These are phyloP conservation scores for Beverwykella pulmonaria DNA, from an alignment of 495 filamentous ascomycete species.

Conservation along the genomic window DNA sequence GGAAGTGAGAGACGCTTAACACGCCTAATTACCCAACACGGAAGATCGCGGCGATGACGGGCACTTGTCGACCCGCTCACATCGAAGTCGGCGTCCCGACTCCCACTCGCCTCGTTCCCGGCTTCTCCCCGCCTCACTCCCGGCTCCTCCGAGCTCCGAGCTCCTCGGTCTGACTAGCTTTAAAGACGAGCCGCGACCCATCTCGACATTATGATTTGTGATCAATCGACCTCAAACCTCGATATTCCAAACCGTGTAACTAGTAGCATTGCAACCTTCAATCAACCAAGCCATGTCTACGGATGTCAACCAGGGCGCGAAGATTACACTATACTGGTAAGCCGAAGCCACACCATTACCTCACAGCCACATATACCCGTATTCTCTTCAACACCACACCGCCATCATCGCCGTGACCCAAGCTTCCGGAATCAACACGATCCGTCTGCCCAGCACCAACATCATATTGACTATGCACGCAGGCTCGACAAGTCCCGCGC, in stretches of 20 bases:
- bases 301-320: conserved; percentile 48
- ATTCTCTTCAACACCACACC: not conserved
- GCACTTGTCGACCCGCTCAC: not conserved
- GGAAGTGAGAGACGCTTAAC: too few relatives aligned
- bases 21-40: too few relatives aligned
- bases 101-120: too few relatives aligned
- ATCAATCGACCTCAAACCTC: not conserved
- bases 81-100: not conserved
- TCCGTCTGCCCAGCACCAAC: conserved; percentile 7
- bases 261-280: not conserved
- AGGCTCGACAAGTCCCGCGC: conserved; percentile 80
- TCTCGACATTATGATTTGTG: not conserved
- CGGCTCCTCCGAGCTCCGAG: not conserved
- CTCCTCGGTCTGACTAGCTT: not conserved
- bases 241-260: not conserved
- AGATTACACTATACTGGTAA: conserved; percentile 78
- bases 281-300: conserved; percentile 16
- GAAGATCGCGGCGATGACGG: too few relatives aligned
- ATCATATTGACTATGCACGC: conserved; percentile 11
- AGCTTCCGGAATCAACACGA: not conserved
- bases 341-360: conserved; percentile 20
- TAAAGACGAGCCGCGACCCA: not conserved
- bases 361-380: not conserved
- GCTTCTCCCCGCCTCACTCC: not conserved
- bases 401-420: not conserved